Evolutionary conservation across 305 asterid genomes (phyloP), one percentile per base, ranked within the genome.

Genomic region (Fraxinus ornus): DNA sequence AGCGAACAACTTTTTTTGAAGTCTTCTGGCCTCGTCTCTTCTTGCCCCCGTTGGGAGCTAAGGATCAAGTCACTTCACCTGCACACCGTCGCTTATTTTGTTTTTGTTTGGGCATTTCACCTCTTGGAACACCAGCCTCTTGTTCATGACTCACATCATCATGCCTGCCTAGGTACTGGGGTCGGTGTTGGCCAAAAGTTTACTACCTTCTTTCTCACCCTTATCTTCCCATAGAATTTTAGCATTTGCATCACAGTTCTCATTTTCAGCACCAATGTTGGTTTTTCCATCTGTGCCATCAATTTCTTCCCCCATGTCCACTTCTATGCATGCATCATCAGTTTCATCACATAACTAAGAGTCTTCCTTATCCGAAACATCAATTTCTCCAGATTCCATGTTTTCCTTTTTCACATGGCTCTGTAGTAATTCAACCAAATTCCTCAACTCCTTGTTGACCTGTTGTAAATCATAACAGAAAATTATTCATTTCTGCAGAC

Each of bases 371-470:
- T 82, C 87, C 15, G 49, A 81, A 83, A 44, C 87, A 75, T 75
- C 88, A 84, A 55, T 44, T 80, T 82, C 91, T 81, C 77, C 86
- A 60, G 82, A 78, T 75, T 81, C 89, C 26, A 28, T 36, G 62
- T 70, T 84, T 64, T 95, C 93, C 78, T 91, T 97, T 84, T 87
- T 87, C 87, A 80, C 83, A 86, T 93, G 87, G 47, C 83, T 83
- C 87, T 91, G 91, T 55, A 95, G 89, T 17, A 92, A 88, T 76
- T 92, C 97, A 24, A 95, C 90, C 41, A 91, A 90, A 78, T 83
- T 85, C 95, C 89, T 91, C 88, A 95, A 74, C 90, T 92, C 98
- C 86, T 97, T 87, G 86, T 95, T 95, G 8, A 94, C 94, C 98
- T 94, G 97, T 55, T 47, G 82, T 55, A 81, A 44, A 76, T 22